phyloP scores from a whole-genome alignment of 257 asterid species.

The Nicotiana attenuata region DNA sequence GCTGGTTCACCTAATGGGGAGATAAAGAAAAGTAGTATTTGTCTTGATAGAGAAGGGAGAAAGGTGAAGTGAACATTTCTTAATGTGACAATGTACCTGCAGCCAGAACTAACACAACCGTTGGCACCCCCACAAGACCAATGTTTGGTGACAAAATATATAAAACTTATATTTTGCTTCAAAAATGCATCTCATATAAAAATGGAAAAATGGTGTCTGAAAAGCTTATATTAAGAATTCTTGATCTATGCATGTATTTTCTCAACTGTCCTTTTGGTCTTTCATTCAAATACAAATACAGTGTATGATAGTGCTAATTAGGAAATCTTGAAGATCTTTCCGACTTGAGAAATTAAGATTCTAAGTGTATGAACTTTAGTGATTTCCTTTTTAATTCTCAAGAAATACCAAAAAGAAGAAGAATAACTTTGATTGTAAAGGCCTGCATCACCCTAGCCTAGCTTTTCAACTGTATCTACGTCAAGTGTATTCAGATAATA shows the following conservation, averaged over 20 bases:
- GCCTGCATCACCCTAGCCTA: neutral
- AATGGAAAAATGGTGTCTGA: neutral
- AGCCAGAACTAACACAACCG: conserved; percentile 11
- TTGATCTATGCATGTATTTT: neutral
- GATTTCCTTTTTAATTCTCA: neutral
- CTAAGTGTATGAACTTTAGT: neutral
- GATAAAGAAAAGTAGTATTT: neutral
- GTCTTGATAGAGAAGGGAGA: conserved; percentile 46
- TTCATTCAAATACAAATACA: neutral
- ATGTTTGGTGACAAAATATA: conserved; percentile 40
- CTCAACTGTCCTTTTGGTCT: neutral
- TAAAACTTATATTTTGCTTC: conserved; percentile 32
- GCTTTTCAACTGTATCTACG: neutral
- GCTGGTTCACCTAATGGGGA: neutral
- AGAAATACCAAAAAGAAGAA: neutral
- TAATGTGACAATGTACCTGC: conserved; percentile 14
- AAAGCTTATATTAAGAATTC: neutral
- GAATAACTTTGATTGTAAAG: neutral
- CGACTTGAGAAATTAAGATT: neutral
- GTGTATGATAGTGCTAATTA: neutral
- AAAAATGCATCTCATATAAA: neutral
- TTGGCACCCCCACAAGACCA: conserved; percentile 6
- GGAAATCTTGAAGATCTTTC: neutral
- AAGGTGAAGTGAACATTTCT: conserved; percentile 50
- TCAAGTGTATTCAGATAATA: neutral